A percentile compares a stretch with the other conserved stretches of the same genome.
Conservation (phyloP, 768 basidiomycete species). For the Lyophyllum decastes region DNA sequence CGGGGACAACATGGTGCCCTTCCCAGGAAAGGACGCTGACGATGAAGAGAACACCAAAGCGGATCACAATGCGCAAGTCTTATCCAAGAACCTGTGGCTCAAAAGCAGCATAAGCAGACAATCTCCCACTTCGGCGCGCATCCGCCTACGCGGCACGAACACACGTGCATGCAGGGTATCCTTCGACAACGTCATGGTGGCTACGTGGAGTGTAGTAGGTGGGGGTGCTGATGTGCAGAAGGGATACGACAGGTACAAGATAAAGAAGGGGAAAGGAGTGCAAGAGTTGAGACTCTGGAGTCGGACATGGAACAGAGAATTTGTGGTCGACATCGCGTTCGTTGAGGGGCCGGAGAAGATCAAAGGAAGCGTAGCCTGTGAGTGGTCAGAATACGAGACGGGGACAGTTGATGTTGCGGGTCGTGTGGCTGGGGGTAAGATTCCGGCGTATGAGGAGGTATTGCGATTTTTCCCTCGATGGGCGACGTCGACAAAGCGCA, state of each 20-base stretch:
- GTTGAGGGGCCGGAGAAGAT: constrained; percentile 37
- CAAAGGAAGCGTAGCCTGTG: constrained; percentile 48
- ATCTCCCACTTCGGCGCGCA: constrained; percentile 27
- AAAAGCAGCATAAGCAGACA: constrained; percentile 13
- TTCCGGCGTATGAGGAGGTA: constrained; percentile 73
- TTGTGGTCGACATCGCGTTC: constrained; percentile 48
- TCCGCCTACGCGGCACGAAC: constrained; percentile 51
- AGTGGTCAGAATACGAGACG: constrained; percentile 56
- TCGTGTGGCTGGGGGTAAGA: constrained; percentile 58
- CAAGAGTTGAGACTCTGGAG: constrained; percentile 49
- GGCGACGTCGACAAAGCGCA: constrained; percentile 59
- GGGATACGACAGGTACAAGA: constrained; percentile 9
- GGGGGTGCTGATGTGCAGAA: constrained; percentile 6
- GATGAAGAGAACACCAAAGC: background rate
- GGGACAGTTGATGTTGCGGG: constrained; percentile 37
- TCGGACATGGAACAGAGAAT: constrained; percentile 49
- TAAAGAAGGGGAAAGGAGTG: constrained; percentile 28
- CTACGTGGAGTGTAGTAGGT: constrained; percentile 5
- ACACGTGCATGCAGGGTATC: constrained; percentile 61
- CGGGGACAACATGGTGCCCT: constrained; percentile 21
- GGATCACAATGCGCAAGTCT: background rate
- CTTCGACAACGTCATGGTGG: constrained; percentile 37
- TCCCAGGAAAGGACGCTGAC: constrained; percentile 13
- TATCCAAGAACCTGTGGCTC: constrained; percentile 18
- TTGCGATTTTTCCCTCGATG: constrained; percentile 66